Conservation (phyloP, 179 eudicot species). For the Carnegiea gigantea region DNA sequence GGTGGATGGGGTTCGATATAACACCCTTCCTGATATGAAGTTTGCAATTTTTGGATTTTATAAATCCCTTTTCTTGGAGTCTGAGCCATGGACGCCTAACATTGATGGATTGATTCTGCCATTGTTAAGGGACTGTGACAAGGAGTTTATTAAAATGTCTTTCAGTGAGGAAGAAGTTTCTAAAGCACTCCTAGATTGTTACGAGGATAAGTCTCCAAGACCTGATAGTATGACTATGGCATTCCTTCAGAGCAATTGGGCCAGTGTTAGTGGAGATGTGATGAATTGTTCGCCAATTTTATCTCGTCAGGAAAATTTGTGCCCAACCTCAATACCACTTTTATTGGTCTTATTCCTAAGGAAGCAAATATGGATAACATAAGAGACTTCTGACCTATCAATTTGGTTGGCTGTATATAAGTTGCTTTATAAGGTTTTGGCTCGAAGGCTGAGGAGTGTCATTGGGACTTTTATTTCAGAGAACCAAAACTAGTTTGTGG, state of each 20-base stretch:
- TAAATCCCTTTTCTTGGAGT: too few species aligned
- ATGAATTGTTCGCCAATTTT: not conserved
- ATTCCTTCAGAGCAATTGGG: too few species aligned
- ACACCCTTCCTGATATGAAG: not conserved
- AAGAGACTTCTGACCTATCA: not conserved
- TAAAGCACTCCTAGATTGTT: not conserved
- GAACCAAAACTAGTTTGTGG: too few species aligned
- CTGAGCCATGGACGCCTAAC: not conserved
- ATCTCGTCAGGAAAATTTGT: not conserved
- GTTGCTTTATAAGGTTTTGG: not conserved
- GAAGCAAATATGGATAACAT: not conserved
- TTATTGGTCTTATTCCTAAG: not conserved
- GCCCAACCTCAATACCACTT: not conserved
- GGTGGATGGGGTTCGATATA: not conserved
- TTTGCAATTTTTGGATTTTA: too few species aligned
- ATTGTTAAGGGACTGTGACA: not conserved
- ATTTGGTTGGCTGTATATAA: not conserved
- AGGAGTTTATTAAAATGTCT: too few species aligned
- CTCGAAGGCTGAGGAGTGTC: too few species aligned
- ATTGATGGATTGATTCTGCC: not conserved
- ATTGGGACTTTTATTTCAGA: too few species aligned
- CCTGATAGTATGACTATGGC: not conserved
- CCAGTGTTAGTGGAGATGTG: not conserved
- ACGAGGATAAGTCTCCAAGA: not conserved
- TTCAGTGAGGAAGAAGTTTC: not conserved